phyloP scores from a whole-genome alignment of 2,329 filamentous ascomycete species.

The Ceratocystis colombiana region DNA sequence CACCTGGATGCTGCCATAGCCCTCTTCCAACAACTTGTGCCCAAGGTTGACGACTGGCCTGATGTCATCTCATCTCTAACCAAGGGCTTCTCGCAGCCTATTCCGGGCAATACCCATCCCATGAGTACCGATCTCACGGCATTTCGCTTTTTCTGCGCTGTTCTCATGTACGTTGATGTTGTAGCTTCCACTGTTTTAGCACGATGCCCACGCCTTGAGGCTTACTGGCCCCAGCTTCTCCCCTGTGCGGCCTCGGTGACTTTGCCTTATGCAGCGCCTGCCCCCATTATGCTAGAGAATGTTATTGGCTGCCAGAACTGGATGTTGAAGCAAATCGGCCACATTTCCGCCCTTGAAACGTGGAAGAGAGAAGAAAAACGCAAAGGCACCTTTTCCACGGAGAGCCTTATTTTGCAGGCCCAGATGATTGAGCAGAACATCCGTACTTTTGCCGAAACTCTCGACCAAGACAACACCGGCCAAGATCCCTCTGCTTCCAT shows the following conservation, averaged over 20 bases:
- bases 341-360: conserved; percentile 44
- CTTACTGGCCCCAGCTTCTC: conserved; percentile 37
- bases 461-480: conserved; percentile 27
- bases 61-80: conserved; percentile 32
- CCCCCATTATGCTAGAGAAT: conserved; percentile 39
- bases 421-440: conserved; percentile 36
- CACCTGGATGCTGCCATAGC: conserved; percentile 43
- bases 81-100: conserved; percentile 33
- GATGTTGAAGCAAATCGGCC: conserved; percentile 45
- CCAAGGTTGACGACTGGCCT: conserved; percentile 34
- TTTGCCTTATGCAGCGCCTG: conserved; percentile 24
- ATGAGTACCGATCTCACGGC: conserved; percentile 41
- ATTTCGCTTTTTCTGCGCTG: conserved; percentile 40
- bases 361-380: conserved; percentile 44
- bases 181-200: conserved; percentile 41
- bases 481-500: conserved; percentile 15
- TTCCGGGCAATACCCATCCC: conserved; percentile 32
- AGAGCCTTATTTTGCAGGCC: conserved; percentile 40
- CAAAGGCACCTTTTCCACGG: conserved; percentile 37
- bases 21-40: conserved; percentile 41
- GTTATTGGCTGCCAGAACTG: conserved; percentile 49
- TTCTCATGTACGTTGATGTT: conserved; percentile 42
- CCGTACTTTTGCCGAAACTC: conserved; percentile 30
- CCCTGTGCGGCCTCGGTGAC: conserved; percentile 28
- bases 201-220: conserved; percentile 36